A percentile compares a stretch with the other conserved stretches of the same genome.
These are phyloP conservation scores for Geotrichum europaeum DNA, from an alignment of 1,139 yeast genomes.

Conservation along the genomic window DNA sequence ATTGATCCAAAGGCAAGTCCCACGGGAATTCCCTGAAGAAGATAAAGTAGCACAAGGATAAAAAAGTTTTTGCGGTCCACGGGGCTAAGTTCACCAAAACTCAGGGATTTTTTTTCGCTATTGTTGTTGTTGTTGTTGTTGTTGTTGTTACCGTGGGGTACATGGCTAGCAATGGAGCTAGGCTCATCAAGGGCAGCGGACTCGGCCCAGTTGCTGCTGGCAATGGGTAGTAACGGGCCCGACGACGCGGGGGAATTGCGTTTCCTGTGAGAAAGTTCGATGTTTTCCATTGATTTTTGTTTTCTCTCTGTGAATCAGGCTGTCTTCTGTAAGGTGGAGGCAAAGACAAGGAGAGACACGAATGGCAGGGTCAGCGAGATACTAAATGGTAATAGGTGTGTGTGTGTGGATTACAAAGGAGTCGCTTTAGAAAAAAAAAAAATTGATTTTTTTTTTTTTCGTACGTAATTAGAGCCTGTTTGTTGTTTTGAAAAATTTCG, in stretches of 20 bases:
- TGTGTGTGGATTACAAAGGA: background rate
- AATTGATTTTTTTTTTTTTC: background rate
- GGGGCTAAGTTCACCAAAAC: constrained; percentile 25
- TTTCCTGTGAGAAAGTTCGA: constrained; percentile 17
- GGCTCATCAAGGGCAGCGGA: constrained; percentile 14
- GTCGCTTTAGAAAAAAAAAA: background rate
- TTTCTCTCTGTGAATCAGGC: background rate
- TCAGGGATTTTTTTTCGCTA: constrained; percentile 10
- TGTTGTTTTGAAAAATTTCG: background rate
- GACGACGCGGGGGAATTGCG: constrained; percentile 8
- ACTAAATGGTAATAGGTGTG: background rate
- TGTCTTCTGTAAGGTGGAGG: background rate
- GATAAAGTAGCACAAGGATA: constrained; percentile 63
- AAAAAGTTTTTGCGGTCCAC: constrained; percentile 55
- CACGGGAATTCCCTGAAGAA: constrained; percentile 91
- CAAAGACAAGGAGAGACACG: background rate
- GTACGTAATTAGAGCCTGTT: too few species aligned
- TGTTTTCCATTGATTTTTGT: constrained; percentile 9
- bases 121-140: background rate
- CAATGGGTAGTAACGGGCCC: constrained; percentile 9
- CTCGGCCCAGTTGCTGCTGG: constrained; percentile 16
- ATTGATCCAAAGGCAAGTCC: constrained; percentile 93
- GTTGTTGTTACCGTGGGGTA: background rate
- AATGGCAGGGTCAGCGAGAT: background rate
- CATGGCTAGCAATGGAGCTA: background rate